These are phyloP conservation scores for Neurospora africana DNA, from an alignment of 495 filamentous ascomycete genomes.

Conservation along the genomic window DNA sequence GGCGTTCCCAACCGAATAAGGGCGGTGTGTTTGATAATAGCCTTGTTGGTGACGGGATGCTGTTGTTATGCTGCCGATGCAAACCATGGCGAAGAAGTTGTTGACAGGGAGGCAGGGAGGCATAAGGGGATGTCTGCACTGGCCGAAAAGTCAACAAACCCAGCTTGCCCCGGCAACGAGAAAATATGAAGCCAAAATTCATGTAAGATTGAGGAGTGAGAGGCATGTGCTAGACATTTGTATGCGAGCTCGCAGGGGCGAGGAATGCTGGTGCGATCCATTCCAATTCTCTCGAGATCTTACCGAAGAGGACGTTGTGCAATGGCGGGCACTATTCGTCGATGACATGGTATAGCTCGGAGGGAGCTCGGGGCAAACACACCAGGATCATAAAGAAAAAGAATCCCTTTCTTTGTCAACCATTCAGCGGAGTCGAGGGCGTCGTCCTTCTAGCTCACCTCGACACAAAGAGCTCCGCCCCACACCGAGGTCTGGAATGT, in stretches of 20 bases:
- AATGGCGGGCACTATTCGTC: neutral
- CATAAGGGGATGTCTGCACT: neutral
- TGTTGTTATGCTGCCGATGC: neutral
- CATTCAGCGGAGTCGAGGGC: neutral
- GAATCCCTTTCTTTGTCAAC: neutral
- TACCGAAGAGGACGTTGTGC: neutral
- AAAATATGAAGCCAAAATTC: constrained; percentile 11
- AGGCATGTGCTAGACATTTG: constrained; percentile 21
- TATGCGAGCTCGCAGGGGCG: constrained; percentile 5
- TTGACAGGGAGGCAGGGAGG: constrained; percentile 1
- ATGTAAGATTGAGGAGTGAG: neutral
- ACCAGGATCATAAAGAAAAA: neutral
- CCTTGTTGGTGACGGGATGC: neutral
- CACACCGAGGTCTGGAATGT: neutral
- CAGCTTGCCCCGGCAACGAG: constrained; percentile 17
- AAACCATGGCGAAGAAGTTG: neutral
- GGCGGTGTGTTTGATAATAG: neutral
- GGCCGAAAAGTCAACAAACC: constrained; percentile 17
- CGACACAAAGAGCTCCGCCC: neutral
- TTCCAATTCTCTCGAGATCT: neutral
- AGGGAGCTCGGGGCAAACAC: neutral
- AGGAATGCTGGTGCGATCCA: neutral
- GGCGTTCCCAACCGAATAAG: neutral
- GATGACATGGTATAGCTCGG: neutral
- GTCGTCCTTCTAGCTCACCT: neutral